These are phyloP conservation scores for Cyberlindnera veronae DNA, from an alignment of 805 yeast species.

Conservation along the genomic window DNA sequence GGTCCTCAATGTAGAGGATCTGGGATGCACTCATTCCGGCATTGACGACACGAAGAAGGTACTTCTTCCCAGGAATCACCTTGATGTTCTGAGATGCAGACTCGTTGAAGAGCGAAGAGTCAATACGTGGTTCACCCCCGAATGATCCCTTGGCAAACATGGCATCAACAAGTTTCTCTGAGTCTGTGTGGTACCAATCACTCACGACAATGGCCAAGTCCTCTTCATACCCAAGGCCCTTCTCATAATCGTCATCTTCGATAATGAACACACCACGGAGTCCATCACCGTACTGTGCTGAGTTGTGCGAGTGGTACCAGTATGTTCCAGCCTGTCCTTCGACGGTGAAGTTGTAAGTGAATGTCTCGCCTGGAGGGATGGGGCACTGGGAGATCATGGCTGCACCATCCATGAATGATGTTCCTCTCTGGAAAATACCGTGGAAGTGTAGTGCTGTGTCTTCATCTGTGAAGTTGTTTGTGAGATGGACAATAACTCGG, in stretches of 20 bases:
- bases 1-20: slow-evolving; percentile 50
- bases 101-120: slow-evolving; percentile 44
- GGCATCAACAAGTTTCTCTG: slow-evolving; percentile 33
- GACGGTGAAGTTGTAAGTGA: slow-evolving; percentile 40
- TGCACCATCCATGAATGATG: slow-evolving; percentile 88
- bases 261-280: slow-evolving; percentile 43
- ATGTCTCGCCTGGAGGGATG: slow-evolving; percentile 40
- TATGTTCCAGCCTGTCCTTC: slow-evolving; percentile 43
- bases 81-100: slow-evolving; percentile 40
- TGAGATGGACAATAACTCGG: slow-evolving; percentile 37
- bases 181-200: slow-evolving; percentile 47
- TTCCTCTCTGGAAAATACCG: slow-evolving; percentile 75
- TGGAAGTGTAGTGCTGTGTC: slow-evolving; percentile 59
- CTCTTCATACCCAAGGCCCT: slow-evolving; percentile 37
- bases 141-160: slow-evolving; percentile 38
- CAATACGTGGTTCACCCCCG: slow-evolving; percentile 50
- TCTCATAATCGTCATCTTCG: slow-evolving; percentile 24
- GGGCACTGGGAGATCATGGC: slow-evolving; percentile 68
- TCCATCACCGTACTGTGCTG: slow-evolving; percentile 47
- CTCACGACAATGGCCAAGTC: slow-evolving; percentile 40
- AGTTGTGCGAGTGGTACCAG: slow-evolving; percentile 55
- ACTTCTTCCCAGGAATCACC: slow-evolving; percentile 43
- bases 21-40: slow-evolving; percentile 58
- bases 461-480: slow-evolving; percentile 36
- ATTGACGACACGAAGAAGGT: slow-evolving; percentile 49